These are phyloP conservation scores for Phytophthora syringae DNA, from an alignment of 352 stramenopile species.

Conservation along the genomic window DNA sequence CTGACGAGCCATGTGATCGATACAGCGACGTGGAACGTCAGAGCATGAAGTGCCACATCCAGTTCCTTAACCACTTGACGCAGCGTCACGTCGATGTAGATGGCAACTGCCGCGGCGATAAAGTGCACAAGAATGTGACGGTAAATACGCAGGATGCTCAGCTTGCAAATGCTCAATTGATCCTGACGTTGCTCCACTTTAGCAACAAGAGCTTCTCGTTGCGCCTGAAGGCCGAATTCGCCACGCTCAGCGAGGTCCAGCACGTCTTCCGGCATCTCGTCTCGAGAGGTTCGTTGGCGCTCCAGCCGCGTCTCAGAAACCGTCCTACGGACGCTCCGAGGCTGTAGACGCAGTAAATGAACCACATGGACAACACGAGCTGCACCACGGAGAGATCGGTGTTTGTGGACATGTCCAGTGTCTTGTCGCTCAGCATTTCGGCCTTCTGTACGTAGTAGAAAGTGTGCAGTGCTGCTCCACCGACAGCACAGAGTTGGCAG, in stretches of 20 bases:
- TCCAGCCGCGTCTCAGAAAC: slow-evolving; percentile 49
- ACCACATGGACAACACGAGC: slow-evolving; percentile 51
- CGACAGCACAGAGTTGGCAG: slow-evolving; percentile 37
- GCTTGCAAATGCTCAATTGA: slow-evolving; percentile 59
- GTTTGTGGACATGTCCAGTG: slow-evolving; percentile 37
- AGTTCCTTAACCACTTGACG: slow-evolving; percentile 24
- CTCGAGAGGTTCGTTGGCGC: slow-evolving; percentile 40
- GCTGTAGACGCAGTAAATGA: slow-evolving; percentile 48
- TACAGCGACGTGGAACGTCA: slow-evolving; percentile 52
- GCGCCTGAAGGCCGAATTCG: slow-evolving; percentile 75
- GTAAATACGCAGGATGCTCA: slow-evolving; percentile 64
- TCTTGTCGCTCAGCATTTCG: slow-evolving; percentile 38
- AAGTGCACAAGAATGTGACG: slow-evolving; percentile 49
- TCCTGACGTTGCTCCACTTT: slow-evolving; percentile 66
- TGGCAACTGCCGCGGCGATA: slow-evolving; percentile 45
- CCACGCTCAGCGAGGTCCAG: slow-evolving; percentile 65
- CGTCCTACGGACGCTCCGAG: slow-evolving; percentile 39
- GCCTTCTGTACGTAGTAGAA: slow-evolving; percentile 67
- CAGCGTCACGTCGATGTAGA: slow-evolving; percentile 41
- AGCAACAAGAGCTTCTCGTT: slow-evolving; percentile 56
- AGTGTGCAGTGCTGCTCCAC: slow-evolving; percentile 46
- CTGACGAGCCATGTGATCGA: slow-evolving; percentile 57
- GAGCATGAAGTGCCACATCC: slow-evolving; percentile 28
- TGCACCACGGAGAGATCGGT: slow-evolving; percentile 49
- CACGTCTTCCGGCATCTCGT: slow-evolving; percentile 53